Percentiles rank a stretch among this genome's conserved stretches.
phyloP scores from a whole-genome alignment of 371 early-diverging fungal species.

The Mucor indicus region DNA sequence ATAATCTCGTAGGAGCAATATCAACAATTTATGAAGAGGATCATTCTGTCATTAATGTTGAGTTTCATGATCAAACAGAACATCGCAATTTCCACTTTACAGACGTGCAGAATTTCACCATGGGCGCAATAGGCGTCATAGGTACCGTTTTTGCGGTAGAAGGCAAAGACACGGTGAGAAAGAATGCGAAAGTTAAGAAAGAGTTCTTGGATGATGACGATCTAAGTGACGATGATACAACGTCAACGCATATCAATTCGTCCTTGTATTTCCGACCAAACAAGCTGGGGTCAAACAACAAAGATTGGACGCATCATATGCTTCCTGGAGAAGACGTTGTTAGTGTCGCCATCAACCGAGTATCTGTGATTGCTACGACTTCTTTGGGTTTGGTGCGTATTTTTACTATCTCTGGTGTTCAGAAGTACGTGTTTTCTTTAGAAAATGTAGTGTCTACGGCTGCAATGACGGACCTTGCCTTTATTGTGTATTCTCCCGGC shows the following conservation, averaged over 20 bases:
- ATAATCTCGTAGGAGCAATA: constrained; percentile 80
- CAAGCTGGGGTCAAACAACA: constrained; percentile 36
- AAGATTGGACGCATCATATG: constrained; percentile 78
- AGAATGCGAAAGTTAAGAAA: background rate
- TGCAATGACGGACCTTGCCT: constrained; percentile 44
- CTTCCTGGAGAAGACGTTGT: constrained; percentile 62
- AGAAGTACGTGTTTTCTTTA: constrained; percentile 66
- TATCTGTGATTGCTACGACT: constrained; percentile 73
- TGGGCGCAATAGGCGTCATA: constrained; percentile 66
- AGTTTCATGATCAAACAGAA: constrained; percentile 80
- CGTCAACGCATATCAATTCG: constrained; percentile 39
- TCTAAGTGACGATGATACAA: constrained; percentile 12
- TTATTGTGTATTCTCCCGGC: constrained; percentile 27
- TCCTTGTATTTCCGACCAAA: constrained; percentile 51
- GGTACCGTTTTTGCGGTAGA: constrained; percentile 81
- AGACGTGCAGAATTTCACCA: constrained; percentile 68
- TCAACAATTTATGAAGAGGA: constrained; percentile 66
- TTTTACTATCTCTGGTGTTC: constrained; percentile 76
- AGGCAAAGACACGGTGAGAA: constrained; percentile 22
- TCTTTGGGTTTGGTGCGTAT: constrained; percentile 72
- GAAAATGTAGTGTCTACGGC: constrained; percentile 63
- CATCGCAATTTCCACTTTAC: constrained; percentile 79
- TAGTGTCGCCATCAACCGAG: constrained; percentile 72
- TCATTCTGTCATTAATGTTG: constrained; percentile 76
- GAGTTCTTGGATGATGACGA: constrained; percentile 25